Conservation (phyloP, 345 rosid species). For the Sapria himalayana region DNA sequence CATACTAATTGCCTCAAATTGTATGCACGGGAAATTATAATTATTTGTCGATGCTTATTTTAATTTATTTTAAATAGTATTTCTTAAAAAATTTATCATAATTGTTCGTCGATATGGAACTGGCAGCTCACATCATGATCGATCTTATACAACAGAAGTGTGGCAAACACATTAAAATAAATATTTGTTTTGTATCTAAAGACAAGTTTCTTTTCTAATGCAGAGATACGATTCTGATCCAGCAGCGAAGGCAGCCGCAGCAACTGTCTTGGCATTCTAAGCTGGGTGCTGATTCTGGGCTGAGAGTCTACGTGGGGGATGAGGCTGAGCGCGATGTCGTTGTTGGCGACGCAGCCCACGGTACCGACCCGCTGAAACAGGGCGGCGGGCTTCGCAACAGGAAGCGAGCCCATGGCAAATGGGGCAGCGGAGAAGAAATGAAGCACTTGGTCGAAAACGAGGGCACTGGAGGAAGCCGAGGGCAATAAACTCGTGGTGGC, state of each 20-base stretch:
- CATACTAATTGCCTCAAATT: no score
- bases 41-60: no score
- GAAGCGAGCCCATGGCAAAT: constrained; percentile 28
- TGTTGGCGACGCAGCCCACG: constrained; percentile 41
- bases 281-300: constrained; percentile 82
- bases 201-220: constrained; percentile 13
- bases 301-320: constrained; percentile 54
- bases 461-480: constrained; percentile 20
- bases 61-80: no score
- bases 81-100: no score
- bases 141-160: no score
- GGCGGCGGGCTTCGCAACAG: constrained; percentile 57
- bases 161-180: no score
- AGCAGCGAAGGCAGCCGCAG: constrained; percentile 97
- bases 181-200: no score
- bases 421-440: constrained; percentile 26
- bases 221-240: constrained; percentile 96
- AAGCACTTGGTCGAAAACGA: constrained; percentile 16
- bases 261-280: constrained; percentile 87
- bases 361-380: constrained; percentile 36
- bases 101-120: no score
- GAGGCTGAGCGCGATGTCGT: constrained; percentile 28
- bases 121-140: no score
- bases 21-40: no score
- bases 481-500: constrained; percentile 38